phyloP scores from a whole-genome alignment of 2,329 filamentous ascomycete genomes.

The Venturia carpophila region DNA sequence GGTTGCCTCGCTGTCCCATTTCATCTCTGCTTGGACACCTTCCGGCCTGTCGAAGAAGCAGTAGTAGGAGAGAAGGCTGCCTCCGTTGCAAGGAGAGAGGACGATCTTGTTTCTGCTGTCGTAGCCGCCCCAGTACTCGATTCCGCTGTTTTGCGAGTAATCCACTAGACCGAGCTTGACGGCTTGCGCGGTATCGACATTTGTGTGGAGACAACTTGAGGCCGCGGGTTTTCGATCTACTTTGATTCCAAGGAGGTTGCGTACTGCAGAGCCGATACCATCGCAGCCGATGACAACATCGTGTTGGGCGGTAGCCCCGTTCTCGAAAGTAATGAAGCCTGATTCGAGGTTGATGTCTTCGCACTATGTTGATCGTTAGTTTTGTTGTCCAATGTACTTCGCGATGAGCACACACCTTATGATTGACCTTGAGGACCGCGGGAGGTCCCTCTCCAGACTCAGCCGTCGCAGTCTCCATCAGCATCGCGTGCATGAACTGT shows the following conservation, averaged over 20 bases:
- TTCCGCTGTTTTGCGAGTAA: constrained; percentile 11
- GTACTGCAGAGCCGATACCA: constrained; percentile 44
- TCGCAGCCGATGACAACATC: constrained; percentile 51
- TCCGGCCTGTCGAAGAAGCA: constrained; percentile 12
- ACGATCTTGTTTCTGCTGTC: constrained; percentile 8
- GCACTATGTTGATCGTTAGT: constrained; percentile 30
- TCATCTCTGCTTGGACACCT: constrained; percentile 11
- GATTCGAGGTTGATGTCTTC: constrained; percentile 44
- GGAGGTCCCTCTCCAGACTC: constrained; percentile 37
- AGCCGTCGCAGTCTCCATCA: constrained; percentile 45
- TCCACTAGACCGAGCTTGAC: not conserved
- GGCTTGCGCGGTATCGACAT: constrained; percentile 7
- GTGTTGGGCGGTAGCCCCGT: constrained; percentile 38
- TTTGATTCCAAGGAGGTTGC: constrained; percentile 24
- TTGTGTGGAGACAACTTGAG: constrained; percentile 8
- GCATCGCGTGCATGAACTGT: constrained; percentile 43
- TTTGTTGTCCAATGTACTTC: not conserved
- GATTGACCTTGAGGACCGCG: constrained; percentile 42
- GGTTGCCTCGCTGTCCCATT: constrained; percentile 7
- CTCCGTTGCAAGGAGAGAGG: constrained; percentile 12
- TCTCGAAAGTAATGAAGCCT: constrained; percentile 39
- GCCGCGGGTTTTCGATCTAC: constrained; percentile 5
- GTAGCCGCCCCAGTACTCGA: constrained; percentile 7
- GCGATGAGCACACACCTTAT: constrained; percentile 35
- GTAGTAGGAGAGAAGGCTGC: constrained; percentile 13